Evolutionary conservation across 108 stramenopile species (phyloP).

Genomic region (Skeletonema costatum): DNA sequence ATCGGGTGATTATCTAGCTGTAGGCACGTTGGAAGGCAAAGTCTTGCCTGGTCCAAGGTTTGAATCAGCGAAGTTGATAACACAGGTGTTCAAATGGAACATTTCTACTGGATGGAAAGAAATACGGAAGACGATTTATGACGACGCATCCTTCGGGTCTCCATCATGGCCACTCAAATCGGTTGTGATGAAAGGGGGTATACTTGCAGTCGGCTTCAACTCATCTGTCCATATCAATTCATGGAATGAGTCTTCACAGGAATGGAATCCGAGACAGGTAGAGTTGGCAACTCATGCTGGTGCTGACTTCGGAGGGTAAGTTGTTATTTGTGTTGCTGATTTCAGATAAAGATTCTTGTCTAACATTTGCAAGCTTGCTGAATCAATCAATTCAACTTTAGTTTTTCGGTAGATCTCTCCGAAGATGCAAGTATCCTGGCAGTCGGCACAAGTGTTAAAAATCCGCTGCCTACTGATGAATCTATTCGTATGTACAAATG

Average conservation of each 20-base stretch:
- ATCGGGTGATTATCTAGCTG: neutral
- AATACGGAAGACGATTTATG: no score
- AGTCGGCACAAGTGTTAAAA: neutral
- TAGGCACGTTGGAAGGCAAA: neutral
- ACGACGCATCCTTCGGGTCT: no score
- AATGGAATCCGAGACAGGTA: neutral
- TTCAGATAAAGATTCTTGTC: no score
- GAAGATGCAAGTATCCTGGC: slow-evolving; percentile 11
- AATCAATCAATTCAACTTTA: no score
- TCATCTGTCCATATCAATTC: no score
- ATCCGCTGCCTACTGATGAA: neutral
- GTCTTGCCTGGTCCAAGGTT: neutral
- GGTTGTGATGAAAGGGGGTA: no score
- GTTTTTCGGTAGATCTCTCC: slow-evolving; percentile 5
- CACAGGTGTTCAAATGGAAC: neutral
- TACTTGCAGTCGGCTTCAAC: no score
- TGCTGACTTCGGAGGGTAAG: no score
- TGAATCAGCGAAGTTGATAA: neutral
- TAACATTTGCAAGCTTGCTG: no score
- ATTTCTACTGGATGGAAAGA: neutral
- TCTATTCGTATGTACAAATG: slow-evolving; percentile 4
- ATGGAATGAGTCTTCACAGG: no score
- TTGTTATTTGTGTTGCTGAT: no score
- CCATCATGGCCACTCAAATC: no score
- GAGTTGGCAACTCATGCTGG: neutral